A percentile compares a stretch with the other conserved stretches of the same genome.
These are phyloP conservation scores for Suillus luteus DNA, from an alignment of 768 basidiomycete genomes.

Conservation along the genomic window DNA sequence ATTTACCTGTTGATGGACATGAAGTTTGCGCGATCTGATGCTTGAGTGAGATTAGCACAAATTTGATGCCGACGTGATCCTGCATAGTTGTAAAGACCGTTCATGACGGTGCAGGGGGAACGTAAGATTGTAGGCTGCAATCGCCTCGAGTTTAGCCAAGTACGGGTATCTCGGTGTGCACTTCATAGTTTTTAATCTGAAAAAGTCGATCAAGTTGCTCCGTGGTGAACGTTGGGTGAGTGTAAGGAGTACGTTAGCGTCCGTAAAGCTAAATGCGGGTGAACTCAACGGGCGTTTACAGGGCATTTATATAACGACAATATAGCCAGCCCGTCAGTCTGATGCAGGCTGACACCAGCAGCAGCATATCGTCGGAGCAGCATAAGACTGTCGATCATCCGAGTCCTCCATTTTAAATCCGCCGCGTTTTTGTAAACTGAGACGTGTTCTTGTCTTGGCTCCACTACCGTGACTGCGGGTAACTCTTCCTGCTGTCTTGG, in stretches of 20 bases:
- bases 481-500: neutral
- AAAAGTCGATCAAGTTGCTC: slow-evolving; percentile 1
- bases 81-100: neutral
- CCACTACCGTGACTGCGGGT: neutral
- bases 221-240: neutral
- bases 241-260: neutral
- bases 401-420: slow-evolving; percentile 4
- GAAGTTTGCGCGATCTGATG: neutral
- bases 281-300: neutral
- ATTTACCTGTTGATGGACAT: neutral
- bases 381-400: slow-evolving; percentile 7
- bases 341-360: neutral
- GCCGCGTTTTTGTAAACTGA: slow-evolving; percentile 4
- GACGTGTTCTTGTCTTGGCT: slow-evolving; percentile 7
- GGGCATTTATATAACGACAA: neutral
- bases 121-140: neutral
- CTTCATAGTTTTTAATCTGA: neutral
- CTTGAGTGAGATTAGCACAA: neutral
- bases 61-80: too few relatives aligned
- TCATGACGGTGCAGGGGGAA: neutral
- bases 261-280: neutral
- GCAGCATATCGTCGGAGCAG: neutral
- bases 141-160: neutral
- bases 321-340: neutral
- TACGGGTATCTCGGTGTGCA: neutral